These are phyloP conservation scores for Fusarium verticillioides DNA, from an alignment of 2,329 filamentous ascomycete genomes.

Conservation along the genomic window DNA sequence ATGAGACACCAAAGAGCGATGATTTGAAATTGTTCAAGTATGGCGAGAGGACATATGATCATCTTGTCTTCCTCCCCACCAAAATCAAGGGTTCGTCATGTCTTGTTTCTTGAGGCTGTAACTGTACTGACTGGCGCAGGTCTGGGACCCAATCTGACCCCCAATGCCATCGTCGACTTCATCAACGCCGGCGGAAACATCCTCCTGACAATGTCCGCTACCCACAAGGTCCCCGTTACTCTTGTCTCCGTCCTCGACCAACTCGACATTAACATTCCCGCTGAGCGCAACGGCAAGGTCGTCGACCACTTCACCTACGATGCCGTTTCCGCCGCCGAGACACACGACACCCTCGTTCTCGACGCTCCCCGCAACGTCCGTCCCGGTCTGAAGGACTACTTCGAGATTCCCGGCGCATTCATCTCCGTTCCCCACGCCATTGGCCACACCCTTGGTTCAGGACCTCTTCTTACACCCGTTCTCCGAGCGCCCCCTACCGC, in stretches of 20 bases:
- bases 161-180: constrained; percentile 88
- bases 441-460: constrained; percentile 83
- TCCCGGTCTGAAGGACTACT: constrained; percentile 79
- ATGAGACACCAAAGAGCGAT: constrained; percentile 85
- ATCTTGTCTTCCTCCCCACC: constrained; percentile 86
- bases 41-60: constrained; percentile 90
- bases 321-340: constrained; percentile 76
- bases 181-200: constrained; percentile 93
- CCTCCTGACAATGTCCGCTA: constrained; percentile 83
- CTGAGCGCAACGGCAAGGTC: constrained; percentile 84
- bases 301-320: constrained; percentile 98
- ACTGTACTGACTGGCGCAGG: constrained; percentile 59
- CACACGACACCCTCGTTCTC: constrained; percentile 89
- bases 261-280: constrained; percentile 87
- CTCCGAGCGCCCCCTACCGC: constrained; percentile 84
- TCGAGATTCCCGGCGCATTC: constrained; percentile 65
- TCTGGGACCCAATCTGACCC: constrained; percentile 87
- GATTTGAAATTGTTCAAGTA: constrained; percentile 82
- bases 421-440: constrained; percentile 85
- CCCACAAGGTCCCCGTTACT: constrained; percentile 74
- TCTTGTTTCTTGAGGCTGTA: not conserved
- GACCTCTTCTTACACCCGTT: constrained; percentile 82
- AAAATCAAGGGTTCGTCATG: constrained; percentile 82
- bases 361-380: constrained; percentile 74
- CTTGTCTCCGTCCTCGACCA: constrained; percentile 84